phyloP scores from a whole-genome alignment of 129 eudicot species.

The Helichrysum umbraculigerum region DNA sequence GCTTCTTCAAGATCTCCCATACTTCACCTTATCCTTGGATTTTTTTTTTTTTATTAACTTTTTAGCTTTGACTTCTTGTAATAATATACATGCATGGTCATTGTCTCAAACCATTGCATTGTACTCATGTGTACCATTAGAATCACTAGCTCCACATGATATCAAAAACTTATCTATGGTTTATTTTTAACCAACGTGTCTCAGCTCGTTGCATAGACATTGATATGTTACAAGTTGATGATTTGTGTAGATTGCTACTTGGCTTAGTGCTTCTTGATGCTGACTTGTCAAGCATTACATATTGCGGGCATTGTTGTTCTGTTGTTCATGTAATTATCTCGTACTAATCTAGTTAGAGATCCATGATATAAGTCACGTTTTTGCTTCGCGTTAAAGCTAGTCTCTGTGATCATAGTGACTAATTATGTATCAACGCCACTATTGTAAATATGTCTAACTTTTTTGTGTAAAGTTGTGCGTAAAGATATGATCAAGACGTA shows the following conservation, averaged over 20 bases:
- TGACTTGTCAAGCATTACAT: background rate
- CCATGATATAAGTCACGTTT: no score
- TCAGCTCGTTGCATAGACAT: background rate
- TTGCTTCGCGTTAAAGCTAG: no score
- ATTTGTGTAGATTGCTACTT: background rate
- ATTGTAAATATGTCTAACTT: no score
- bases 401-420: no score
- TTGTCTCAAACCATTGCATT: slow-evolving; percentile 13
- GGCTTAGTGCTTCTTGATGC: background rate
- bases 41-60: background rate
- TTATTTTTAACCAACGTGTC: background rate
- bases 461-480: no score
- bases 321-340: no score
- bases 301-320: no score
- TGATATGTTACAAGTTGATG: background rate
- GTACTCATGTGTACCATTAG: background rate
- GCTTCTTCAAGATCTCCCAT: slow-evolving; percentile 21
- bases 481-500: no score
- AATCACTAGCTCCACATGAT: background rate
- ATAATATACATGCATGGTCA: background rate
- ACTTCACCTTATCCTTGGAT: slow-evolving; percentile 14
- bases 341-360: no score
- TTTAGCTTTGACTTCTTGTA: background rate
- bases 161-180: background rate
- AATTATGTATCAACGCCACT: no score